Evolutionary conservation across 2,329 filamentous ascomycete genomes (phyloP), one percentile per base, ranked within the genome.

Genomic region (Hymenoscyphus repandus): DNA sequence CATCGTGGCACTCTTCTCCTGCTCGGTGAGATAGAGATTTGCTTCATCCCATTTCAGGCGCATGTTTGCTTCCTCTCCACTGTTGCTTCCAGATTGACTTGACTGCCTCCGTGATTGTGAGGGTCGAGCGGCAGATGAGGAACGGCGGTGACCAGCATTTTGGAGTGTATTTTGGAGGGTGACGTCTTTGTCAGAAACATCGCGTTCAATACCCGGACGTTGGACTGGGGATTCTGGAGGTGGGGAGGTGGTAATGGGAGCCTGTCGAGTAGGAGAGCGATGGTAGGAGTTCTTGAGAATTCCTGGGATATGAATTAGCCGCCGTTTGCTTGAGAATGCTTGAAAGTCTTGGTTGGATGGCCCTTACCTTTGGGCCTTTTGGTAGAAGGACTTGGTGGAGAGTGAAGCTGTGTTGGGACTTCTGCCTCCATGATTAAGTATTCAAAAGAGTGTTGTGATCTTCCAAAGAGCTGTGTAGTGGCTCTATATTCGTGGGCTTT

Each of bases 21-120:
- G 92, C 73, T 99, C 93, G 6, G 93, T 93, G 47, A 99, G 79
- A 72, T 96, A 99, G 31, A 99, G 79, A 67, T 99, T 99, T 41
- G 89, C 93, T 74, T 99, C 93, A 69, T 99, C 93, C 93, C 93
- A 99, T 73, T 96, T 96, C 60, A 99, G 85, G 56, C 88, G 86
- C 52, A 80, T 84, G 51, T 75, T 77, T 44, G 82, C 78, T 45
- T 82, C 78, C 32, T 74, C 72, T 53, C 44, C 55, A 34, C 45
- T 49, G n/a, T 47, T 18, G 27, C 41, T 41, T 0, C 55, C 39
- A 2, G 56, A 56, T 4, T 61, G 54, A 10, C 55, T 72, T 68
- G 54, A 75, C 70, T 50, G 74, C 73, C 44, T 71, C 68, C 53
- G 73, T 33, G 60, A 60, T 52, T 52, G 61, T 70, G 54, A 71